Base-by-base conservation (phyloP, 1,139 yeast species). In the Diutina pseudorugosa region DNA sequence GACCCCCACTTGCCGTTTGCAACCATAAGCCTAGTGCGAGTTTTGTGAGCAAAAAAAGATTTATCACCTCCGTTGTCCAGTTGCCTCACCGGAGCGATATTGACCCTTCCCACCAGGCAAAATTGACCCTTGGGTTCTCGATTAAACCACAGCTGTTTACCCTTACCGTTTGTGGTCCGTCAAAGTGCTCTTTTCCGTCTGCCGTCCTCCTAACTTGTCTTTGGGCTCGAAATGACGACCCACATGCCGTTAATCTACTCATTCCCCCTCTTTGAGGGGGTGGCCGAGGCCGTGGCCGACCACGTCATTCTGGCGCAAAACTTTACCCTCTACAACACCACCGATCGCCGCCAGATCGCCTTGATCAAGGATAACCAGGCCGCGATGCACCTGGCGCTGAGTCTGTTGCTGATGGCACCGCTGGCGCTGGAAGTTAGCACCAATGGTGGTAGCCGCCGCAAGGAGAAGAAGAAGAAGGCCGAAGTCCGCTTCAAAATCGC, bases 281-380 rank as follows among this genome's bases (percentile, higher is more conserved):
- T 90, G 41, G 96, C 97, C 2, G 95, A 87, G 55, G 96, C 96
- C 23, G 96, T 91, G 47, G 97, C 96, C 1, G 93, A 88, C 62
- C 90, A 88, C 64, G 82, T 91, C 53, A 79, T 90, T 50, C 76
- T 83, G 45, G 85, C 91, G 14, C 98, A 93, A 69, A 84, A 89
- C 62, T 69, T 76, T 61, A 79, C 89, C 8, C 70, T 86, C 54
- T 77, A 76, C 62, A 75, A 76, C 55, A 75, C 80, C n/a, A 59
- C 71, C 55, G 77, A 73, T 58, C 60, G 57, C 40, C 60, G 63
- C 21, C 69, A 69, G 58, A 72, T 74, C 50, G 64, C 49, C 23
- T 27, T 45, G 23, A 27, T 45, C 49, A 45, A 45, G 27, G 36
- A 25, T 8, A 25, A 27, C 41, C 40, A n/a, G 12, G 36, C 40